phyloP scores from a whole-genome alignment of 2,329 filamentous ascomycete species.

The Epichloe baconii region DNA sequence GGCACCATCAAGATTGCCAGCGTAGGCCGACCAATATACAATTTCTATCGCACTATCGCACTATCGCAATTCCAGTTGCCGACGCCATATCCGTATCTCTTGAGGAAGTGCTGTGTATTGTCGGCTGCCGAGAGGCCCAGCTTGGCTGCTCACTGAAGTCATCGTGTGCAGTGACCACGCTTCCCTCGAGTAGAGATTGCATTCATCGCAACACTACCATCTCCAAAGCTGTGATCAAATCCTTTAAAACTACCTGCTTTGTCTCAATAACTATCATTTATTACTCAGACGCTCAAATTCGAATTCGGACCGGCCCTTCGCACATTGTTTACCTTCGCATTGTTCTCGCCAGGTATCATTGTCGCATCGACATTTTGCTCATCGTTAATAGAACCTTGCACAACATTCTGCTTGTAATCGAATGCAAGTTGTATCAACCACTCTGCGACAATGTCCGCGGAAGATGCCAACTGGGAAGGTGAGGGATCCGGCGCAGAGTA shows the following conservation, averaged over 20 bases:
- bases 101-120: conserved; percentile 1
- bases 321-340: background rate
- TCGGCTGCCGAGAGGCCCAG: background rate
- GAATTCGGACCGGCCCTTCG: background rate
- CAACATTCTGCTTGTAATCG: background rate
- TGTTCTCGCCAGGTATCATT: background rate
- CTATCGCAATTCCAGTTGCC: background rate
- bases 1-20: conserved; percentile 2
- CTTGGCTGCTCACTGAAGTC: background rate
- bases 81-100: background rate
- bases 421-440: background rate
- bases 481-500: conserved; percentile 41
- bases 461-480: conserved; percentile 36
- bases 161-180: background rate
- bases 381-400: background rate
- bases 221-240: background rate
- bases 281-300: background rate
- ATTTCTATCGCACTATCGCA: background rate
- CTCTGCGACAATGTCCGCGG: conserved; percentile 21
- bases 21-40: conserved; percentile 2
- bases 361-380: background rate
- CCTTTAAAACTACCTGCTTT: background rate
- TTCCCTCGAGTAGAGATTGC: background rate
- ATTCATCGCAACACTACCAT: background rate
- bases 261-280: too few relatives aligned